phyloP scores from a whole-genome alignment of 768 basidiomycete species.

The Cubamyces sp. region DNA sequence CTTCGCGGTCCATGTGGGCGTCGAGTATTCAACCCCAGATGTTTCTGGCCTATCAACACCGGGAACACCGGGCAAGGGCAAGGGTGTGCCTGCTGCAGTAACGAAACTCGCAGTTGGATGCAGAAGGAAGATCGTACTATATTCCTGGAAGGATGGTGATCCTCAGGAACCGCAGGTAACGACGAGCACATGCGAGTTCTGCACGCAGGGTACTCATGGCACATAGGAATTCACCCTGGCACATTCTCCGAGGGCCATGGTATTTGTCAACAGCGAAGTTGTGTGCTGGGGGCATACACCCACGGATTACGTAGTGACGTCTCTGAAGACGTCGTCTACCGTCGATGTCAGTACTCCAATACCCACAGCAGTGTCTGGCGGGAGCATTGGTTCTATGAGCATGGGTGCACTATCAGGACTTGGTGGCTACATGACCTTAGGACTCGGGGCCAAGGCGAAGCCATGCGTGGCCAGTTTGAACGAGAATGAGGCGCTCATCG shows the following conservation, averaged over 20 bases:
- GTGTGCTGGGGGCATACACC: conserved; percentile 82
- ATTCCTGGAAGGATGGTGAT: conserved; percentile 86
- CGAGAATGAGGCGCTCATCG: conserved; percentile 68
- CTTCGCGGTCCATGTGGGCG: conserved; percentile 71
- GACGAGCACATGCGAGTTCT: not conserved
- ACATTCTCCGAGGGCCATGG: conserved; percentile 86
- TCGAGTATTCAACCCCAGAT: conserved; percentile 48
- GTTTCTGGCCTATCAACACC: conserved; percentile 26
- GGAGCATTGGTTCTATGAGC: conserved; percentile 50
- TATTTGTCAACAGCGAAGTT: conserved; percentile 66
- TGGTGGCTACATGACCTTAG: conserved; percentile 85
- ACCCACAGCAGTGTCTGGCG: conserved; percentile 37
- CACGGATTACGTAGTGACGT: conserved; percentile 76
- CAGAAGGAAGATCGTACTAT: conserved; percentile 80
- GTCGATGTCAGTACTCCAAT: conserved; percentile 55
- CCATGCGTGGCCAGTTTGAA: conserved; percentile 59
- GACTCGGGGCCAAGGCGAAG: conserved; percentile 75
- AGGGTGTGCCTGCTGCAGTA: conserved; percentile 65
- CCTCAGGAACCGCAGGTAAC: conserved; percentile 70
- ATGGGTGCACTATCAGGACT: conserved; percentile 81
- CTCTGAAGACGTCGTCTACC: conserved; percentile 58
- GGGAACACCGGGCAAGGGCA: conserved; percentile 33
- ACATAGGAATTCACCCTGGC: conserved; percentile 80
- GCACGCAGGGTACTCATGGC: conserved; percentile 3
- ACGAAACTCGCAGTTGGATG: conserved; percentile 87